A percentile compares a stretch with the other conserved stretches of the same genome.
Evolutionary conservation across 495 filamentous ascomycete genomes (phyloP).

Genomic region (Endocarpon pusillum): DNA sequence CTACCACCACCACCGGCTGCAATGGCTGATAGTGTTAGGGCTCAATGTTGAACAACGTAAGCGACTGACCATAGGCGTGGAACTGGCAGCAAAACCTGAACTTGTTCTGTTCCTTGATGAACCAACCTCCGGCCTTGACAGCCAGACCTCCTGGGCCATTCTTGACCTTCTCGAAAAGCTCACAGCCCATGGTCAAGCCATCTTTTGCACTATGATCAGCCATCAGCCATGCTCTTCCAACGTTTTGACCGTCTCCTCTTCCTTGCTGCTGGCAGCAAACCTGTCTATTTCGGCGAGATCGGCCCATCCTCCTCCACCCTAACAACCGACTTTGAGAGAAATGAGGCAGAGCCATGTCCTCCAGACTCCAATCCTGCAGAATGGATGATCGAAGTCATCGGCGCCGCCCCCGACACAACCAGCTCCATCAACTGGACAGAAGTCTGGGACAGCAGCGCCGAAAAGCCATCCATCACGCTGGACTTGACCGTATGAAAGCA

Average conservation of each 20-base stretch:
- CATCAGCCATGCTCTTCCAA: constrained; percentile 77
- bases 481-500: constrained; percentile 48
- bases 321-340: constrained; percentile 60
- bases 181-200: constrained; percentile 67
- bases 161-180: constrained; percentile 63
- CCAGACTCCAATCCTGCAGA: constrained; percentile 70
- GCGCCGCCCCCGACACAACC: constrained; percentile 69
- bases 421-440: constrained; percentile 65
- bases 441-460: constrained; percentile 55
- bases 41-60: constrained; percentile 86
- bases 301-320: constrained; percentile 54
- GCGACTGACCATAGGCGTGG: constrained; percentile 72
- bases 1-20: no score
- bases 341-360: constrained; percentile 55
- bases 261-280: constrained; percentile 55
- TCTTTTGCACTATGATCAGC: constrained; percentile 93
- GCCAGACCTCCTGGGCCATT: constrained; percentile 77
- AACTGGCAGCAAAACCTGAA: constrained; percentile 70
- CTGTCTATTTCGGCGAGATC: constrained; percentile 75
- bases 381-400: constrained; percentile 87
- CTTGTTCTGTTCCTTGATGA: constrained; percentile 81
- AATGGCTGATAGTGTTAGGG: no score
- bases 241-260: constrained; percentile 82
- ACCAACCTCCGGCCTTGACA: constrained; percentile 70
- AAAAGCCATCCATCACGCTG: constrained; percentile 44